Evolutionary conservation across 1,284 basidiomycete species (phyloP).

Genomic region (Marasmius tenuissimus): DNA sequence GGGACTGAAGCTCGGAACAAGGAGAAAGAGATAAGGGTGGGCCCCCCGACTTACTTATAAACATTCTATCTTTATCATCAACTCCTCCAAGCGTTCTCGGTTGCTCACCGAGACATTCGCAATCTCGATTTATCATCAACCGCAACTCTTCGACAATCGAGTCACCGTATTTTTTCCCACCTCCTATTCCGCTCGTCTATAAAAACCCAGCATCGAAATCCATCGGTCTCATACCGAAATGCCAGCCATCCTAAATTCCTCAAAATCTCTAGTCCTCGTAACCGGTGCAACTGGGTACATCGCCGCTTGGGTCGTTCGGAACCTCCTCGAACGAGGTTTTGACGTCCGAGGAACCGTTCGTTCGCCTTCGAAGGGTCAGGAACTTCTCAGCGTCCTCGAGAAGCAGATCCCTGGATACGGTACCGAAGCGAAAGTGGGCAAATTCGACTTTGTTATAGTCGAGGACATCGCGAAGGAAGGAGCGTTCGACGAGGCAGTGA

Average conservation of each 20-base stretch:
- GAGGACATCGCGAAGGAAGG: slow-evolving; percentile 37
- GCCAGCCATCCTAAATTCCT: background rate
- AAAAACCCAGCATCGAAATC: too few relatives aligned
- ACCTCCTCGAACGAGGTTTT: slow-evolving; percentile 23
- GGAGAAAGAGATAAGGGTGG: too few relatives aligned
- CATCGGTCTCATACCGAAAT: background rate
- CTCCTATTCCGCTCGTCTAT: too few relatives aligned
- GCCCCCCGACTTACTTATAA: too few relatives aligned
- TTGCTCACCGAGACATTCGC: too few relatives aligned
- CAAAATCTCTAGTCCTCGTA: slow-evolving; percentile 21
- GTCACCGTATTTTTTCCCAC: too few relatives aligned
- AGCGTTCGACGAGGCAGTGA: slow-evolving; percentile 72
- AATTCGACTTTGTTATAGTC: slow-evolving; percentile 23
- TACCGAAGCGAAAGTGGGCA: slow-evolving; percentile 16
- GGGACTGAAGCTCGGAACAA: too few relatives aligned
- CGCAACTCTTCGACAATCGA: too few relatives aligned
- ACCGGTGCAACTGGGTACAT: slow-evolving; percentile 25
- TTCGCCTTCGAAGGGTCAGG: slow-evolving; percentile 22
- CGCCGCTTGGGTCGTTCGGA: slow-evolving; percentile 19
- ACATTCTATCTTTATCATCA: too few relatives aligned
- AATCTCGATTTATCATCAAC: too few relatives aligned
- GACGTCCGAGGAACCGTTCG: slow-evolving; percentile 26
- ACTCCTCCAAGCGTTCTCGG: too few relatives aligned
- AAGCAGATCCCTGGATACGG: background rate
- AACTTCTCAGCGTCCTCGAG: slow-evolving; percentile 22